These are phyloP conservation scores for Beauveria sp. DNA, from an alignment of 2,329 filamentous ascomycete genomes.

Conservation along the genomic window DNA sequence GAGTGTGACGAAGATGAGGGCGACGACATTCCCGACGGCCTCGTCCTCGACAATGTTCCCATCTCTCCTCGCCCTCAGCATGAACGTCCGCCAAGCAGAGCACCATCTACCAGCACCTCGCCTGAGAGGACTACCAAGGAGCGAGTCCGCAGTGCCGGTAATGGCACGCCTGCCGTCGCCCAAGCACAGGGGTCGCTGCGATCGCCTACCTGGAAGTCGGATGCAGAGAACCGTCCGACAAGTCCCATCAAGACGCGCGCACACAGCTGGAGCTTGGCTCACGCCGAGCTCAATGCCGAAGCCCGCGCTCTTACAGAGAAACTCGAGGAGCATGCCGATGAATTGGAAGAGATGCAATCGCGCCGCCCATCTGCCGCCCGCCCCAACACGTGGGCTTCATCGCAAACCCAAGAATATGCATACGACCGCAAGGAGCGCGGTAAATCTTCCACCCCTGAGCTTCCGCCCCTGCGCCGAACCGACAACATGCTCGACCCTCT, in stretches of 20 bases:
- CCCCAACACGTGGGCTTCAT: constrained; percentile 34
- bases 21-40: constrained; percentile 70
- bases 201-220: constrained; percentile 48
- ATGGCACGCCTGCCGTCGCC: constrained; percentile 54
- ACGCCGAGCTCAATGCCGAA: constrained; percentile 62
- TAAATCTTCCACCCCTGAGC: constrained; percentile 60
- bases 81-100: constrained; percentile 47
- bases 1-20: constrained; percentile 72
- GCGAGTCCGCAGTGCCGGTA: constrained; percentile 49
- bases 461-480: constrained; percentile 61
- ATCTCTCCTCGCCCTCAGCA: constrained; percentile 62
- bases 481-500: constrained; percentile 81
- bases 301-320: constrained; percentile 69
- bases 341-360: constrained; percentile 36
- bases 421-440: constrained; percentile 45
- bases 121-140: constrained; percentile 45
- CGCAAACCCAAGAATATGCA: constrained; percentile 22
- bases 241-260: constrained; percentile 47
- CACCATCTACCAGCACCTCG: constrained; percentile 45
- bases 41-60: constrained; percentile 74
- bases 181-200: constrained; percentile 51
- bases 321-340: constrained; percentile 69
- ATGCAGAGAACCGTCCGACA: constrained; percentile 29
- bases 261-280: constrained; percentile 67
- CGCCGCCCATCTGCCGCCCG: constrained; percentile 26